Evolutionary conservation across 83 land plant genomes (phyloP).

Genomic region (Picea abies): DNA sequence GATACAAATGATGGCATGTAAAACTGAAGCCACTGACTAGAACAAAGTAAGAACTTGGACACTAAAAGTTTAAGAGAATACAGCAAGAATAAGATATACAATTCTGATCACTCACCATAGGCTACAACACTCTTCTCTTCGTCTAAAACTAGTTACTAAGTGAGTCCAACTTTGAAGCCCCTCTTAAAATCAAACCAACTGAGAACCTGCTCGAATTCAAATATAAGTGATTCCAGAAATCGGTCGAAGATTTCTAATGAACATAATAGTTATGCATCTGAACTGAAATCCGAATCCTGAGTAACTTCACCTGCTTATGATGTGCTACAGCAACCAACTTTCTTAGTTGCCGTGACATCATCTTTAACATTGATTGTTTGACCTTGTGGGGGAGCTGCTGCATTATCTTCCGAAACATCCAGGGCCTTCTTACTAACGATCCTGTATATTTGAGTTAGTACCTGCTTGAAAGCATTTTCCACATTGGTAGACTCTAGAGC

Average conservation of each 20-base stretch:
- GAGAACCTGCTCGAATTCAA: background rate
- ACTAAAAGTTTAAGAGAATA: background rate
- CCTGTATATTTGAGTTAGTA: slow-evolving; percentile 19
- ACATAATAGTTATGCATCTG: background rate
- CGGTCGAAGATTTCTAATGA: background rate
- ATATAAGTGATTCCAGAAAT: slow-evolving; percentile 2
- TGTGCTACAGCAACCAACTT: slow-evolving; percentile 17
- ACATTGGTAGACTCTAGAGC: slow-evolving; percentile 12
- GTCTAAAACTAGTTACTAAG: background rate
- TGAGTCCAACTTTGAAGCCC: background rate
- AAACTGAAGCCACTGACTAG: slow-evolving; percentile 5
- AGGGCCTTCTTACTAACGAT: slow-evolving; percentile 16
- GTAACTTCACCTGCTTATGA: background rate
- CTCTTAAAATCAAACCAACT: slow-evolving; percentile 5
- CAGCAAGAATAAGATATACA: slow-evolving; percentile 1
- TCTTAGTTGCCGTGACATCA: slow-evolving; percentile 15
- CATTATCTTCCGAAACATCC: slow-evolving; percentile 15
- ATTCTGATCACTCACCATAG: slow-evolving; percentile 3
- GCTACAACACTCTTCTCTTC: slow-evolving; percentile 4
- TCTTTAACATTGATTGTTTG: slow-evolving; percentile 14
- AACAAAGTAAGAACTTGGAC: background rate
- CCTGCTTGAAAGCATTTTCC: slow-evolving; percentile 20
- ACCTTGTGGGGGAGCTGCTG: slow-evolving; percentile 10
- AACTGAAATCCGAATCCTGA: background rate
- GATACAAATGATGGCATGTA: slow-evolving; percentile 14